Evolutionary conservation across 306 rosid species (phyloP).

Genomic region (Datisca glomerata): DNA sequence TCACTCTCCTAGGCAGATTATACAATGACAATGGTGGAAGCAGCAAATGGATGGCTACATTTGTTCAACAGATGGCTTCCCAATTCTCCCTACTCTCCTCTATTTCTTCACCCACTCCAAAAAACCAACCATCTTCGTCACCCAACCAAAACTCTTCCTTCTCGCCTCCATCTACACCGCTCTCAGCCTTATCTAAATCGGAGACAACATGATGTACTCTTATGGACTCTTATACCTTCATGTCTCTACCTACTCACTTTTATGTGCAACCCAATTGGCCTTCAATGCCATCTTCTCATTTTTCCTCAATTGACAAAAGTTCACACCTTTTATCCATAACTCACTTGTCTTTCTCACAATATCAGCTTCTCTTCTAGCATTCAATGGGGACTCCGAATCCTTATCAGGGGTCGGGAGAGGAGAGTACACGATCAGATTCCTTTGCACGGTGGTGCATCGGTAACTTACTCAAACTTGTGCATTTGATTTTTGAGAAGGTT

Average conservation of each 20-base stretch:
- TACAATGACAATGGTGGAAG: slow-evolving; percentile 50
- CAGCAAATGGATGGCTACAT: slow-evolving; percentile 61
- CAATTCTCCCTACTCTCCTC: slow-evolving; percentile 32
- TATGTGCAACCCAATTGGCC: slow-evolving; percentile 26
- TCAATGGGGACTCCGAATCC: slow-evolving; percentile 12
- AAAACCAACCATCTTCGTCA: slow-evolving; percentile 4
- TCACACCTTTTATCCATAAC: slow-evolving; percentile 25
- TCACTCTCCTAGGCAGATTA: slow-evolving; percentile 38
- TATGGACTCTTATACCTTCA: slow-evolving; percentile 32
- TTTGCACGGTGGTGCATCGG: slow-evolving; percentile 36
- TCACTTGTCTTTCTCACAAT: slow-evolving; percentile 29
- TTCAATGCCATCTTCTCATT: slow-evolving; percentile 37
- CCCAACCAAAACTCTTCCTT: slow-evolving; percentile 14
- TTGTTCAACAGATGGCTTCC: slow-evolving; percentile 63
- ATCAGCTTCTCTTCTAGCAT: slow-evolving; percentile 27
- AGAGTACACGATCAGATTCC: slow-evolving; percentile 19
- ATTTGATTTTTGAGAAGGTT: slow-evolving; percentile 23
- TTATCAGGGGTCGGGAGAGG: neutral
- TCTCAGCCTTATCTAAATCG: slow-evolving; percentile 15
- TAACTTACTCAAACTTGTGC: slow-evolving; percentile 26
- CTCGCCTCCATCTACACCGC: slow-evolving; percentile 4
- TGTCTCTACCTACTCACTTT: slow-evolving; percentile 33
- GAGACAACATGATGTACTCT: slow-evolving; percentile 19
- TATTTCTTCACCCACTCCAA: slow-evolving; percentile 12
- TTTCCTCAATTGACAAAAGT: slow-evolving; percentile 28